Conservation (phyloP, 331 rosid genomes). For the Acacia pycnantha region DNA sequence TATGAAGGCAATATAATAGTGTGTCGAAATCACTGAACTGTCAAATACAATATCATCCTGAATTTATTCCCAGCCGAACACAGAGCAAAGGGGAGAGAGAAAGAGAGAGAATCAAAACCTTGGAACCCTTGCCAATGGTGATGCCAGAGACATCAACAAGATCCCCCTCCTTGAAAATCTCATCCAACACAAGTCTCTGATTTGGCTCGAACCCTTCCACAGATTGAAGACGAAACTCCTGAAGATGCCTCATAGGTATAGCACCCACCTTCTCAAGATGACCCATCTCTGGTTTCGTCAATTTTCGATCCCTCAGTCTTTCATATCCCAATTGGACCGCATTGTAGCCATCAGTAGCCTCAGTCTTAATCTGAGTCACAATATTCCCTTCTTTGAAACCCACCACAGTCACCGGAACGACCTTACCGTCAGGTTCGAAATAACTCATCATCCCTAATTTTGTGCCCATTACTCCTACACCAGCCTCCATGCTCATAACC, state of each 20-base stretch:
- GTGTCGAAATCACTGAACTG: background rate
- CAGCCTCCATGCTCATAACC: conserved; percentile 80
- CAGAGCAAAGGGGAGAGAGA: background rate
- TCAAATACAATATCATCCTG: background rate
- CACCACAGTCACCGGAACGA: conserved; percentile 86
- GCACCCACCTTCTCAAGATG: conserved; percentile 78
- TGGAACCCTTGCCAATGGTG: conserved; percentile 95
- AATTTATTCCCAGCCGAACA: background rate
- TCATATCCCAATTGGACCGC: conserved; percentile 85
- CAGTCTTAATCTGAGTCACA: conserved; percentile 84
- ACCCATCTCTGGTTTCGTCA: conserved; percentile 86
- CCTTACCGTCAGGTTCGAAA: conserved; percentile 66
- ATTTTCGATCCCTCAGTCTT: conserved; percentile 74
- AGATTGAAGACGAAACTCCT: conserved; percentile 80
- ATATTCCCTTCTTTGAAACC: conserved; percentile 95
- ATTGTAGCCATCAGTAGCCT: conserved; percentile 78
- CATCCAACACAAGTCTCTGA: conserved; percentile 57
- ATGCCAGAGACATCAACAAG: conserved; percentile 88
- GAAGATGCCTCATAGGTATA: conserved; percentile 89
- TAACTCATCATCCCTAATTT: conserved; percentile 95
- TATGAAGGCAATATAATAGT: background rate
- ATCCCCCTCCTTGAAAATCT: conserved; percentile 86
- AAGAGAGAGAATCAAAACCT: conserved; percentile 44
- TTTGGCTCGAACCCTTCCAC: conserved; percentile 58
- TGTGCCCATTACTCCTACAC: conserved; percentile 88